Evolutionary conservation across 306 rosid genomes (phyloP), one percentile per base, ranked within the genome.

Genomic region (Coriaria nepalensis): DNA sequence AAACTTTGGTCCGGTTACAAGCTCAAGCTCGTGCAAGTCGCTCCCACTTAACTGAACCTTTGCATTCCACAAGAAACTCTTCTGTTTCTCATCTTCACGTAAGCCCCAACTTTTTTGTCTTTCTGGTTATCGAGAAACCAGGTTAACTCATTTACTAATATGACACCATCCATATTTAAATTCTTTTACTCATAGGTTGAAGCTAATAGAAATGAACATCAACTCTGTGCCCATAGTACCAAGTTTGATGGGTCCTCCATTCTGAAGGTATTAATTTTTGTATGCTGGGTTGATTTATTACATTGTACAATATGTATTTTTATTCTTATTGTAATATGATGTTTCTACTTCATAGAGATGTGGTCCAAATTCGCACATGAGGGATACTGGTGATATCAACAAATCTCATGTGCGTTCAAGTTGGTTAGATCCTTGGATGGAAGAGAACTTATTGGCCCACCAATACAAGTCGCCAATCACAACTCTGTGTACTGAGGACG

Each of bases 1-100:
- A 85, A 68, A 84, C 98, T 37, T 70, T 90, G 64, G 95, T 85
- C 34, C 56, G 94, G 43, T 65, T 90, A 49, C 98, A 90, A 43
- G 56, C 87, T 7, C 81, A 81, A 11, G 95, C 84, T 13, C 84
- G 95, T 39, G 87, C 83, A 3, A 68, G 45, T 52, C 95, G 94
- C 10, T 68, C 68, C 15, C 49, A 65, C 72, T 39, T 73, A 43
- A 53, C 84, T 2, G 83, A 81, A 56, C 48, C 66, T 43, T 41
- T 53, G 44, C 74, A 66, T 56, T 72, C 95, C 49, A 60, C 43
- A 56, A 59, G 63, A 71, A 83, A 69, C 43, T 68, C 86, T 52
- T 57, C 84, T 11, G 68, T 66, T 13, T 68, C 73, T 42, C 43
- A 11, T 46, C 68, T 70, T 43, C 87, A 72, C 45, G 97, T 90